These are phyloP conservation scores for Nematocida parisii DNA, from an alignment of 371 early-diverging fungal genomes.

Conservation along the genomic window DNA sequence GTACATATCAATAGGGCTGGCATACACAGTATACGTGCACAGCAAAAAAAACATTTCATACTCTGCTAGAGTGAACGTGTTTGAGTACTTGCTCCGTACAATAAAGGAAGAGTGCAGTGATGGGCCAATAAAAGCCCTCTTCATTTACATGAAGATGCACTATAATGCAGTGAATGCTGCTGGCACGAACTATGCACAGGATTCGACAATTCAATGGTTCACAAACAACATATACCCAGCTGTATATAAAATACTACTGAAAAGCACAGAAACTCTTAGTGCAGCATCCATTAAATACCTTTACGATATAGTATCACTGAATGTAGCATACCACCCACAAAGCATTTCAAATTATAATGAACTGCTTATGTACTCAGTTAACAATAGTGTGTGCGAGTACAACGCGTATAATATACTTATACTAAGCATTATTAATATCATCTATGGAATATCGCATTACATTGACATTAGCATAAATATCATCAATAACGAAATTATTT, in stretches of 20 bases:
- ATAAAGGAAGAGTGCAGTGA: background rate
- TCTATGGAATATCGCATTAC: background rate
- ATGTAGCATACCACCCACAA: background rate
- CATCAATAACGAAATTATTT: background rate
- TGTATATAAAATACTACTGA: too few relatives aligned
- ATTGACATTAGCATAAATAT: background rate
- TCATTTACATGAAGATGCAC: background rate
- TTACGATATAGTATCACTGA: background rate
- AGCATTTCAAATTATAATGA: background rate
- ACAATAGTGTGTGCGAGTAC: background rate
- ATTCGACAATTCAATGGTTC: too few relatives aligned
- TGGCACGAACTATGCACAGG: too few relatives aligned
- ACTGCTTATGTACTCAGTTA: background rate
- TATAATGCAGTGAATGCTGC: background rate
- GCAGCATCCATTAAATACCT: background rate
- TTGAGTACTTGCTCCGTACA: background rate
- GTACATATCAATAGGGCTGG: background rate
- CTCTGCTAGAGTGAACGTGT: background rate
- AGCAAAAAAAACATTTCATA: background rate
- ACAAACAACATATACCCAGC: too few relatives aligned
- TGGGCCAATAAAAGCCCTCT: background rate
- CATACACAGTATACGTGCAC: background rate
- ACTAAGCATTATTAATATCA: background rate
- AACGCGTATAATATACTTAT: background rate
- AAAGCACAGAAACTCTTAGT: background rate